These are phyloP conservation scores for Hevea brasiliensis DNA, from an alignment of 345 rosid genomes.

Conservation along the genomic window DNA sequence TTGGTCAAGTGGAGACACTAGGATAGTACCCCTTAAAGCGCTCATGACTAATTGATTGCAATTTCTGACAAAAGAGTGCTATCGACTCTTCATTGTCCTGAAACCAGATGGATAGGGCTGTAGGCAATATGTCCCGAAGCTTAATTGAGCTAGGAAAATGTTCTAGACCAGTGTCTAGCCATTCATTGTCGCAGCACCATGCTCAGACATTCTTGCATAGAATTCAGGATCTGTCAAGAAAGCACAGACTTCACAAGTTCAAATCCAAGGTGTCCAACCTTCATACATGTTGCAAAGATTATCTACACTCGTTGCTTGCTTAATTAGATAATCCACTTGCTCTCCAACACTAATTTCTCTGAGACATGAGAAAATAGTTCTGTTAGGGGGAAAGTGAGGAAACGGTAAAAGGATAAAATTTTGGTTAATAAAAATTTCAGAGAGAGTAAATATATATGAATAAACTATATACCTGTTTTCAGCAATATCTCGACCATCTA, in stretches of 20 bases:
- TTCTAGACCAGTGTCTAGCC: constrained; percentile 9
- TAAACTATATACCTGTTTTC: constrained; percentile 51
- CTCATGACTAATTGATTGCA: neutral
- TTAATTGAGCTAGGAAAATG: neutral
- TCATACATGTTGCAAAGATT: constrained; percentile 98
- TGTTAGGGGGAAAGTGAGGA: neutral
- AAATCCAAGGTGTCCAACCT: constrained; percentile 99
- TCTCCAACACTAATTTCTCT: constrained; percentile 69
- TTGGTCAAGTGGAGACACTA: neutral
- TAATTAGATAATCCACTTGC: constrained; percentile 85
- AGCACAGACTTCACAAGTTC: constrained; percentile 22
- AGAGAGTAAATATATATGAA: neutral
- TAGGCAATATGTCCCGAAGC: neutral
- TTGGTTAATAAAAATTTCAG: neutral
- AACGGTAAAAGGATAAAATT: neutral
- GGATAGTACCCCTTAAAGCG: neutral
- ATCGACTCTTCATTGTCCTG: neutral
- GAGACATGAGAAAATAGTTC: constrained; percentile 16
- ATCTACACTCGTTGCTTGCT: constrained; percentile 79
- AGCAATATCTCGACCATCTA: constrained; percentile 73
- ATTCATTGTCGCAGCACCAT: neutral
- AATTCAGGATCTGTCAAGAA: neutral
- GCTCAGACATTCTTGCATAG: neutral
- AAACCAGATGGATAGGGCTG: neutral
- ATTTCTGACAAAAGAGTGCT: neutral